A percentile compares a stretch with the other conserved stretches of the same genome.
phyloP scores from a whole-genome alignment of 2,329 filamentous ascomycete genomes.

The Verticillium isaacii region DNA sequence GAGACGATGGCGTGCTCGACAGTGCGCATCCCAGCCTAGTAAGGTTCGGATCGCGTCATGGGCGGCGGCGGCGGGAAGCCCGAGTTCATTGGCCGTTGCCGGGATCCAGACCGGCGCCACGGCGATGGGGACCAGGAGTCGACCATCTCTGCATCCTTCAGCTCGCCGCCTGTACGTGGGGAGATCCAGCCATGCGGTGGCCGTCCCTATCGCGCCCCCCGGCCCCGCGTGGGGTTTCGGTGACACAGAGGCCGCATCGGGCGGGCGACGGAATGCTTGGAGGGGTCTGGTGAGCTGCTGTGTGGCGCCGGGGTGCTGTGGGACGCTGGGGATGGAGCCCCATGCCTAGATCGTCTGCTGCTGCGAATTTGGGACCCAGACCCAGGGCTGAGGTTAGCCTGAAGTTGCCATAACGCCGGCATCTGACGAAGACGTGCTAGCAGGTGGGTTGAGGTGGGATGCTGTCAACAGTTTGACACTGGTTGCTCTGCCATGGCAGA shows the following conservation, averaged over 20 bases:
- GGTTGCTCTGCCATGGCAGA: neutral
- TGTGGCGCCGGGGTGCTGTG: neutral
- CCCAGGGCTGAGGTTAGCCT: neutral
- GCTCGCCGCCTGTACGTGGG: neutral
- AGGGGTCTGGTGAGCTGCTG: neutral
- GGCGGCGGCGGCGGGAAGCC: neutral
- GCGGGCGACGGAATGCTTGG: no score
- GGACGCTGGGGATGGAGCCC: no score
- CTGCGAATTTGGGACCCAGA: neutral
- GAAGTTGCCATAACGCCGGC: neutral
- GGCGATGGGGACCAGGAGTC: neutral
- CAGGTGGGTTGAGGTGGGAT: neutral
- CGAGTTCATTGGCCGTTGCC: neutral
- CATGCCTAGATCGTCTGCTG: neutral
- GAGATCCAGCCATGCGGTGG: neutral
- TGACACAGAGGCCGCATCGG: neutral
- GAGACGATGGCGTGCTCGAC: neutral
- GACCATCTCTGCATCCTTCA: neutral
- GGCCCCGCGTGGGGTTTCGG: neutral
- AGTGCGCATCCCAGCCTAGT: neutral
- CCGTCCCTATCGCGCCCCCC: neutral
- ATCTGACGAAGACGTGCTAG: neutral
- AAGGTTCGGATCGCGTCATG: neutral
- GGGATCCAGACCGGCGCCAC: neutral
- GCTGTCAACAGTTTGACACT: neutral